Conservation (phyloP, 1,139 yeast species). For the Debaryomyces psychrophilus region DNA sequence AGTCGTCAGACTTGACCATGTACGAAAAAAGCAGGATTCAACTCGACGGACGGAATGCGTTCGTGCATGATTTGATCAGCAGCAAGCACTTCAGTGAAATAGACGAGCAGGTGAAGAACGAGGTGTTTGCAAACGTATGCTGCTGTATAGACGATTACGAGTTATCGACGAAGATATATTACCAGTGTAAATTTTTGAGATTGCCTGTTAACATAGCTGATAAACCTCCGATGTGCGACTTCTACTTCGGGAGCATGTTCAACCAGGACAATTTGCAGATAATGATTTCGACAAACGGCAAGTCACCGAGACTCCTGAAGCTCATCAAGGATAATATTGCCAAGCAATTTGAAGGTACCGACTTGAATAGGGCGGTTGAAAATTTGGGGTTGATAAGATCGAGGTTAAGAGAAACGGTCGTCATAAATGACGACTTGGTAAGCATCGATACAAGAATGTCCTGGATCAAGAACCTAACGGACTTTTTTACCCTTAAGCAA, state of each 20-base stretch:
- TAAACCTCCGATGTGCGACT: conserved; percentile 80
- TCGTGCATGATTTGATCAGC: conserved; percentile 25
- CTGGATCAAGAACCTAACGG: conserved; percentile 72
- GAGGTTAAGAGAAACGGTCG: conserved; percentile 47
- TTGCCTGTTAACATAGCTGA: conserved; percentile 85
- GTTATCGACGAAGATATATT: conserved; percentile 60
- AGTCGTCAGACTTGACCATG: conserved; percentile 50
- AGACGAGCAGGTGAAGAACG: conserved; percentile 34
- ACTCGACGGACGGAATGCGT: not conserved
- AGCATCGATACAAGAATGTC: conserved; percentile 68
- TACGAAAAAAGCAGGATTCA: conserved; percentile 36
- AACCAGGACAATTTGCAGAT: conserved; percentile 78
- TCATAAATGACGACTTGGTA: conserved; percentile 49
- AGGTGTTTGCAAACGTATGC: conserved; percentile 64
- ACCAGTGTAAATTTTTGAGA: conserved; percentile 54
- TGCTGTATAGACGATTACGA: conserved; percentile 78
- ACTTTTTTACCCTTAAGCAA: conserved; percentile 56
- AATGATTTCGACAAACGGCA: conserved; percentile 84
- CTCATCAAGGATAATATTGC: conserved; percentile 64
- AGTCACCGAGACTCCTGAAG: conserved; percentile 75
- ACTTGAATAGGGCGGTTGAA: conserved; percentile 61
- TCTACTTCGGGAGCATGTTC: conserved; percentile 81
- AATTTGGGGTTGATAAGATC: conserved; percentile 64
- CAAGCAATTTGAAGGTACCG: conserved; percentile 43
- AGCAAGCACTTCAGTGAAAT: conserved; percentile 35